These are phyloP conservation scores for Jasminum sambac DNA, from an alignment of 257 asterid species.

Conservation along the genomic window DNA sequence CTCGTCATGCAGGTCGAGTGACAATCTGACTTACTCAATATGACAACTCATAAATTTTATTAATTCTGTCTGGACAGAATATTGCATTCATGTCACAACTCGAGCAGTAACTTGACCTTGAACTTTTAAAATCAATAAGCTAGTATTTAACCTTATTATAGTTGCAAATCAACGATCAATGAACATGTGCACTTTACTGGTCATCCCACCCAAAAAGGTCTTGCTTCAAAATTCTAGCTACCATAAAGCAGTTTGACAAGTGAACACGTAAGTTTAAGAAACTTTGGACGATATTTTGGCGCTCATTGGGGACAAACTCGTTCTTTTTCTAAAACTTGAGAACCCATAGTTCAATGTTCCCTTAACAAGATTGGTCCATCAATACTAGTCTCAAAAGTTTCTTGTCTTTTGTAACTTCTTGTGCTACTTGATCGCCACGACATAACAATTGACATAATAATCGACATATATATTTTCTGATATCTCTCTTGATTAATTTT, in stretches of 20 bases:
- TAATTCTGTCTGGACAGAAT: not conserved
- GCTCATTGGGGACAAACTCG: not conserved
- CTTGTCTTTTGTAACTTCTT: not conserved
- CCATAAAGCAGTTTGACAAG: not conserved
- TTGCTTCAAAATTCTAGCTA: not conserved
- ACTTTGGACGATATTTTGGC: not conserved
- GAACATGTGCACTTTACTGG: not conserved
- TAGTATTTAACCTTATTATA: not conserved
- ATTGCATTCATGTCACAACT: not conserved
- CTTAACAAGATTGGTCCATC: not conserved
- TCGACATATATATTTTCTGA: not conserved
- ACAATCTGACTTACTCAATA: not conserved
- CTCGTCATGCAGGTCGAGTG: conserved; percentile 55
- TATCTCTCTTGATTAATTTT: not conserved
- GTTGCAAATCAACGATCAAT: not conserved
- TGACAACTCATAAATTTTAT: not conserved
- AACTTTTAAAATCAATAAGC: not conserved
- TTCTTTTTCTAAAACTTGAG: not conserved
- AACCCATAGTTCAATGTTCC: not conserved
- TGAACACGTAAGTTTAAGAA: not conserved
- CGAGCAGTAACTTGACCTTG: not conserved
- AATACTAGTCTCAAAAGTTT: not conserved
- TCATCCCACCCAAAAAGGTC: not conserved
- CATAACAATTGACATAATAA: not conserved
- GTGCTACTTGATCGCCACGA: not conserved